phyloP scores from a whole-genome alignment of 805 yeast genomes.

The Nakazawaea ishiwadae region DNA sequence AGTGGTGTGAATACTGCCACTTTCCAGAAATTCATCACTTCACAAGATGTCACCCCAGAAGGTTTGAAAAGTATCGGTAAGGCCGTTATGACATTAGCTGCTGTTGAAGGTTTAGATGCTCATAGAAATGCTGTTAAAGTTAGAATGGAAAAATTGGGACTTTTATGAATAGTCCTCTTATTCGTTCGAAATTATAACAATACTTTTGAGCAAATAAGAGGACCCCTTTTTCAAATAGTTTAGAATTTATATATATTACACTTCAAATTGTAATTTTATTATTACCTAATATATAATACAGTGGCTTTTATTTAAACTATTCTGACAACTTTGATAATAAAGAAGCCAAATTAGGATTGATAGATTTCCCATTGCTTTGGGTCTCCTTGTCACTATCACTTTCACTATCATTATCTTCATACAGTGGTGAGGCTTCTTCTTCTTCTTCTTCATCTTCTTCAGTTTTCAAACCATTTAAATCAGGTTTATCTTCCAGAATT shows the following conservation, averaged over 20 bases:
- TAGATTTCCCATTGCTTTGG: not conserved
- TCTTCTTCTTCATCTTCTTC: constrained; percentile 10
- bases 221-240: too few species aligned
- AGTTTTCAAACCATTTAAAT: not conserved
- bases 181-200: too few species aligned
- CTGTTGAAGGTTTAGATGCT: constrained; percentile 94
- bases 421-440: constrained; percentile 14
- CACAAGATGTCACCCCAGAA: constrained; percentile 82
- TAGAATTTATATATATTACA: too few species aligned
- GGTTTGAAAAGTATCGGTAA: constrained; percentile 89
- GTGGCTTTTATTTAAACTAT: not conserved
- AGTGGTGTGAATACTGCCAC: constrained; percentile 96
- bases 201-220: too few species aligned
- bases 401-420: constrained; percentile 12
- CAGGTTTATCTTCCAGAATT: constrained; percentile 14
- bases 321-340: constrained; percentile 15
- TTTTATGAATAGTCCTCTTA: constrained; percentile 32
- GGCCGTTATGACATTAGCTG: constrained; percentile 95
- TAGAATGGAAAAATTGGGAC: constrained; percentile 80
- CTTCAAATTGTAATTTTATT: not conserved
- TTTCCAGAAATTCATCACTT: constrained; percentile 90
- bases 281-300: not conserved
- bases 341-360: constrained; percentile 15
- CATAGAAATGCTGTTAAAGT: constrained; percentile 96
- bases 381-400: constrained; percentile 11